Evolutionary conservation across 1,284 basidiomycete species (phyloP).

Genomic region (Cutaneotrichosporon spelunceum): DNA sequence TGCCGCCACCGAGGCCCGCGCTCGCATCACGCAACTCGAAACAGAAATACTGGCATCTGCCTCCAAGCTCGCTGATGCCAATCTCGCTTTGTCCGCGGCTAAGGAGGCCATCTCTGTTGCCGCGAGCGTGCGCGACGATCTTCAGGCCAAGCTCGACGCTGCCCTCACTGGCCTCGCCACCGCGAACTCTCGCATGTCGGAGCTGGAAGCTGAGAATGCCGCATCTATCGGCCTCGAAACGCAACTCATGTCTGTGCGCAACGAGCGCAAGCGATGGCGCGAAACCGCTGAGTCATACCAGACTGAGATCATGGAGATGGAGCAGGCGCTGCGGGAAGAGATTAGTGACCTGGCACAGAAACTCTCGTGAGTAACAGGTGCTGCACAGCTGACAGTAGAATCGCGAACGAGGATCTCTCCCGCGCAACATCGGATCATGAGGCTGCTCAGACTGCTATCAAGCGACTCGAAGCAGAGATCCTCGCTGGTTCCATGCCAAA

Average conservation of each 20-base stretch:
- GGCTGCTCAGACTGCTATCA: neutral
- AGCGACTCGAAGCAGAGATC: neutral
- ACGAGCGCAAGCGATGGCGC: conserved; percentile 1
- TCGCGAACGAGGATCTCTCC: neutral
- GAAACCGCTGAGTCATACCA: conserved; percentile 2
- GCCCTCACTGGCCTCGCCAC: neutral
- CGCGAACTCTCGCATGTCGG: neutral
- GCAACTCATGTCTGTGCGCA: neutral
- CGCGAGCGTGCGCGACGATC: neutral
- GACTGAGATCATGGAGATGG: conserved; percentile 4
- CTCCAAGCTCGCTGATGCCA: conserved; percentile 4
- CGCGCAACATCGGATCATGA: neutral
- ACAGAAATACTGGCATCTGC: neutral
- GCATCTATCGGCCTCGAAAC: neutral
- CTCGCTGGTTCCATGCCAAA: neutral
- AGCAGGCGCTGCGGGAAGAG: neutral
- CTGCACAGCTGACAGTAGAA: neutral
- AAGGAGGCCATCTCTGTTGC: neutral
- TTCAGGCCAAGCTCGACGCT: neutral
- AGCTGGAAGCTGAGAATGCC: neutral
- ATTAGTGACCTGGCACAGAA: neutral
- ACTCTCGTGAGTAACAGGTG: neutral
- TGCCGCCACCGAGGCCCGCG: neutral
- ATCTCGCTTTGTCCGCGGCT: neutral
- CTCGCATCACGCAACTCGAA: conserved; percentile 4